A percentile compares a stretch with the other conserved stretches of the same genome.
Conservation (phyloP, 2,329 filamentous ascomycete species). For the Xylariaceae sp. region DNA sequence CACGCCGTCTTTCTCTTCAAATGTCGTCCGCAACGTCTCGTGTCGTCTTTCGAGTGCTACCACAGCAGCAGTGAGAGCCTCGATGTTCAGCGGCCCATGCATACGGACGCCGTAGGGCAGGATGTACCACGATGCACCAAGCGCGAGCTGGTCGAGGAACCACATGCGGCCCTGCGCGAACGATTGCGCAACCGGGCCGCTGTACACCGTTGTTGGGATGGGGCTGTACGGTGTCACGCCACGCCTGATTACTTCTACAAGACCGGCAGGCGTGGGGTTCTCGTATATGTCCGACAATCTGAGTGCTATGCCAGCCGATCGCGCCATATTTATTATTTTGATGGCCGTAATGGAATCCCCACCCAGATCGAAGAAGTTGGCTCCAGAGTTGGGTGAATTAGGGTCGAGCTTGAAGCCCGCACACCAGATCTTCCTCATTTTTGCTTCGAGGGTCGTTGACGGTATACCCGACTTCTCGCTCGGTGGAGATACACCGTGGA, state of each 20-base stretch:
- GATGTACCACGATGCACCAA: constrained; percentile 5
- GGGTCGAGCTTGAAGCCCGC: constrained; percentile 4
- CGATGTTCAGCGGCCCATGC: constrained; percentile 5
- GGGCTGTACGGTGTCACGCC: neutral
- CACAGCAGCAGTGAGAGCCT: constrained; percentile 6
- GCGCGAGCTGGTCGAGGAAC: constrained; percentile 10
- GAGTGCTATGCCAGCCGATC: neutral
- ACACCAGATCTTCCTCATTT: constrained; percentile 6
- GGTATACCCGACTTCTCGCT: neutral
- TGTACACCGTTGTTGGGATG: constrained; percentile 4
- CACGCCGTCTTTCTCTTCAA: constrained; percentile 6
- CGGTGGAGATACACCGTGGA: neutral
- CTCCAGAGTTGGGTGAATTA: neutral
- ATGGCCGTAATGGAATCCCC: constrained; percentile 7
- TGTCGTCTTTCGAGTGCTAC: constrained; percentile 7
- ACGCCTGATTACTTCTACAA: constrained; percentile 2
- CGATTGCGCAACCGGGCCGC: constrained; percentile 9
- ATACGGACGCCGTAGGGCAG: constrained; percentile 6
- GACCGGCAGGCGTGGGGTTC: constrained; percentile 5
- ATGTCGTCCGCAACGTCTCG: constrained; percentile 10
- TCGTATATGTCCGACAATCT: constrained; percentile 1
- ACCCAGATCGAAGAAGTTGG: constrained; percentile 7
- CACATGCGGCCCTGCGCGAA: constrained; percentile 10
- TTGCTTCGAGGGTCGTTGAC: constrained; percentile 5
- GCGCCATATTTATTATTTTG: neutral